Evolutionary conservation across 331 rosid species (phyloP).

Genomic region (Quercus phellos): DNA sequence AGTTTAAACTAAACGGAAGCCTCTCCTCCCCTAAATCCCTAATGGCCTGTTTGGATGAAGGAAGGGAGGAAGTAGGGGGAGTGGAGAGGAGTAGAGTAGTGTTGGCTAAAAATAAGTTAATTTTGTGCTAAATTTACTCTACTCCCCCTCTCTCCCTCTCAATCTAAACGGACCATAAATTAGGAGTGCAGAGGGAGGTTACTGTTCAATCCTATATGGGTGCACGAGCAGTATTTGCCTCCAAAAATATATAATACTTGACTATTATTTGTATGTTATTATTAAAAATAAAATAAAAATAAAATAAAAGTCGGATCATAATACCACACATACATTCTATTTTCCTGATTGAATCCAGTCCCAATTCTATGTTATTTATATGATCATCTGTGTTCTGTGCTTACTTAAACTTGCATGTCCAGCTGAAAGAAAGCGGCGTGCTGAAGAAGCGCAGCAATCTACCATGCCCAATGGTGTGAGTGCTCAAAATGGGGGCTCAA

Average conservation of each 20-base stretch:
- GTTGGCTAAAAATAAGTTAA: no score
- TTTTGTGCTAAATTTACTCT: no score
- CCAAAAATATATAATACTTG: background rate
- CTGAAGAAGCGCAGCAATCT: conserved; percentile 61
- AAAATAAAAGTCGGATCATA: background rate
- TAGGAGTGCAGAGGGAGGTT: background rate
- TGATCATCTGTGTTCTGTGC: background rate
- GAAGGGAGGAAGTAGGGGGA: no score
- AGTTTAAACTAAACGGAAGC: background rate
- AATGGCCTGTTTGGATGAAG: background rate
- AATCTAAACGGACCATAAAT: background rate
- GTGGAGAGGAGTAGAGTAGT: no score
- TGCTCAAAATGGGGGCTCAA: conserved; percentile 65
- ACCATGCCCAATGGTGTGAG: conserved; percentile 55
- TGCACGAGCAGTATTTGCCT: background rate
- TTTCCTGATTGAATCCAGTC: background rate
- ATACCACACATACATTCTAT: background rate
- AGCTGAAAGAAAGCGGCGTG: conserved; percentile 77
- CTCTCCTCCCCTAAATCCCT: background rate
- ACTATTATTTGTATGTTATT: no score
- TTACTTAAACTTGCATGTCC: conserved; percentile 24
- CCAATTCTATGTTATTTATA: background rate
- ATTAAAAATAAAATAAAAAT: no score
- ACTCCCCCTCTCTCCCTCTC: no score
- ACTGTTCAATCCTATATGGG: background rate